phyloP scores from a whole-genome alignment of 2,329 filamentous ascomycete genomes.

The Dactylellina leptospora region DNA sequence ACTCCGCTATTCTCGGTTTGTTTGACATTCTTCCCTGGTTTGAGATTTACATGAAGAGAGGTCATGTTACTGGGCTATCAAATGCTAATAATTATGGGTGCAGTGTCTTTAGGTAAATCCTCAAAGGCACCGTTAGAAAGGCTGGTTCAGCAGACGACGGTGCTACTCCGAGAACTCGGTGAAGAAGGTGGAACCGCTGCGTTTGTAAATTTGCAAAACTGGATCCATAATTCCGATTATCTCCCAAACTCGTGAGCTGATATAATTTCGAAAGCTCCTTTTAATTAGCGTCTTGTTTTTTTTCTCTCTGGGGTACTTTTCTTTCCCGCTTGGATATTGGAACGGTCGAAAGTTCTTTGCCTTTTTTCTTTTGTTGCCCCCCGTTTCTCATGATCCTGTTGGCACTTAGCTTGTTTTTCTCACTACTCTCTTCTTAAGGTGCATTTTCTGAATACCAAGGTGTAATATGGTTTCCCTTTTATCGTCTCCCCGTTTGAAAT shows the following conservation, averaged over 20 bases:
- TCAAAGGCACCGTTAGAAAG: slow-evolving; percentile 85
- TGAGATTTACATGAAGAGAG: neutral
- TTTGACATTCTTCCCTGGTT: slow-evolving; percentile 7
- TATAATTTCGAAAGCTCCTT: slow-evolving; percentile 4
- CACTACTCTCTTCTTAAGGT: slow-evolving; percentile 23
- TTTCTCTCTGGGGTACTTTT: slow-evolving; percentile 28
- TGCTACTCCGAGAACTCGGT: slow-evolving; percentile 82
- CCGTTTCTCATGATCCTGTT: slow-evolving; percentile 12
- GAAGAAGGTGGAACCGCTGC: slow-evolving; percentile 81
- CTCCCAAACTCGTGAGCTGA: slow-evolving; percentile 34
- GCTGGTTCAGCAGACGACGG: slow-evolving; percentile 84
- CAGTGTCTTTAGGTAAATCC: slow-evolving; percentile 89
- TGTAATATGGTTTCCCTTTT: slow-evolving; percentile 35
- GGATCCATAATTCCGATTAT: slow-evolving; percentile 43
- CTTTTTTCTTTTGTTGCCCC: slow-evolving; percentile 8
- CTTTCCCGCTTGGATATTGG: slow-evolving; percentile 16
- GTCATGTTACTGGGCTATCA: neutral
- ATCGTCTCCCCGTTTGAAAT: neutral
- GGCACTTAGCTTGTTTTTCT: slow-evolving; percentile 23
- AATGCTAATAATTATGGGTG: slow-evolving; percentile 6
- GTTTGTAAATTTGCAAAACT: slow-evolving; percentile 75
- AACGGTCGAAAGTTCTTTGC: slow-evolving; percentile 21
- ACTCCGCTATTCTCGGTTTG: slow-evolving; percentile 87
- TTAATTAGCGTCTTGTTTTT: neutral
- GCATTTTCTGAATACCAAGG: slow-evolving; percentile 46